phyloP scores from a whole-genome alignment of 345 rosid species.

The Dipteronia sinensis region DNA sequence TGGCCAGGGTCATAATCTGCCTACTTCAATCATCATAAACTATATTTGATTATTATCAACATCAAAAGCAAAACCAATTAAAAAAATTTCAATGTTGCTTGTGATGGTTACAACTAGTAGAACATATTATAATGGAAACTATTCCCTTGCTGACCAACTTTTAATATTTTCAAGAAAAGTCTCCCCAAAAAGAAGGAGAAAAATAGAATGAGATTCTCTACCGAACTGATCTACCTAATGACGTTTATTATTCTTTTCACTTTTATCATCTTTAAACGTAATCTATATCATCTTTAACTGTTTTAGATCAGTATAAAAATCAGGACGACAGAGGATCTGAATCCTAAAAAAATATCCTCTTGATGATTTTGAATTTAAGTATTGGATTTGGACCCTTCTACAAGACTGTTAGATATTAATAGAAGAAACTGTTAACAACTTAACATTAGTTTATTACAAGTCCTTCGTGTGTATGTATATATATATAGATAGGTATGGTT shows the following conservation, averaged over 20 bases:
- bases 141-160: constrained; percentile 7
- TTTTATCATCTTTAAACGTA: no score
- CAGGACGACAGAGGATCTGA: no score
- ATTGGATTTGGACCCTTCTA: constrained; percentile 12
- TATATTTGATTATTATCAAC: not conserved
- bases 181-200: constrained; percentile 4
- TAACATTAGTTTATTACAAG: not conserved
- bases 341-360: not conserved
- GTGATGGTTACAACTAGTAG: constrained; percentile 2
- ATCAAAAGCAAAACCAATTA: not conserved
- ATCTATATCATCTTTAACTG: no score
- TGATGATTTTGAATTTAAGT: not conserved
- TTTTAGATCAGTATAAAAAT: no score
- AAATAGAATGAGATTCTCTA: no score
- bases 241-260: no score
- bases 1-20: constrained; percentile 15
- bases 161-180: constrained; percentile 1
- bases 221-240: no score
- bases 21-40: not conserved
- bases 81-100: constrained; percentile 16
- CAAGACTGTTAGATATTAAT: not conserved
- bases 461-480: not conserved
- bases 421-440: not conserved
- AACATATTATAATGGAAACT: constrained; percentile 1
- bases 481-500: not conserved